Percentiles rank a stretch among this genome's conserved stretches.
Evolutionary conservation across 345 rosid species (phyloP).

Genomic region (Aquilaria yunnanensis): DNA sequence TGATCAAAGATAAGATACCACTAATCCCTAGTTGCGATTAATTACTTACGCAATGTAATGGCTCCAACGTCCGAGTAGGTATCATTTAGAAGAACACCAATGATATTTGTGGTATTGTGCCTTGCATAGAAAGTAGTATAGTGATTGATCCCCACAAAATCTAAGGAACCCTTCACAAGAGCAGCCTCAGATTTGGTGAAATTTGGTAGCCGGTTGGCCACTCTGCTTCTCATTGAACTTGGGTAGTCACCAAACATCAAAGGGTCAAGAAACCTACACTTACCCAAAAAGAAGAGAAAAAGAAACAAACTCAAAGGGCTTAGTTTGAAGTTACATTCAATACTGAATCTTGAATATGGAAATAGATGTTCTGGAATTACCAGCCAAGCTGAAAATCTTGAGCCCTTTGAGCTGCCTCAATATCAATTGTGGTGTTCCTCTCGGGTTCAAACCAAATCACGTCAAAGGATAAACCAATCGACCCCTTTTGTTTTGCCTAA

Average conservation of each 20-base stretch:
- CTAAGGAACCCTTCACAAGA: slow-evolving; percentile 74
- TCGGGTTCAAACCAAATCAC: slow-evolving; percentile 81
- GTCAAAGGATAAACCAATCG: slow-evolving; percentile 64
- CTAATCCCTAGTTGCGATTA: background rate
- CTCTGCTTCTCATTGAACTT: slow-evolving; percentile 73
- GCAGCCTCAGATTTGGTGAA: slow-evolving; percentile 52
- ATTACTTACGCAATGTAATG: slow-evolving; percentile 60
- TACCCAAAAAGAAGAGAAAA: background rate
- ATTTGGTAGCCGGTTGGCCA: slow-evolving; percentile 62
- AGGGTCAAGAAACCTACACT: slow-evolving; percentile 80
- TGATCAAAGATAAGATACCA: background rate
- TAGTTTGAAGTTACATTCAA: too few relatives aligned
- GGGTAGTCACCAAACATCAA: slow-evolving; percentile 87
- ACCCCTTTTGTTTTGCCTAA: slow-evolving; percentile 72
- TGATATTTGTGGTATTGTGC: slow-evolving; percentile 22
- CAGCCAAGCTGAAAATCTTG: slow-evolving; percentile 99
- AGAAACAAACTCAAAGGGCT: background rate
- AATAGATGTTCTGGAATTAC: slow-evolving; percentile 24
- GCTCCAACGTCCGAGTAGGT: slow-evolving; percentile 80
- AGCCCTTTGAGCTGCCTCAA: slow-evolving; percentile 83
- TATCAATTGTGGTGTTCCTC: slow-evolving; percentile 47
- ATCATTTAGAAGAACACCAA: slow-evolving; percentile 48
- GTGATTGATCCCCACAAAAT: slow-evolving; percentile 93
- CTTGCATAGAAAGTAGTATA: slow-evolving; percentile 79
- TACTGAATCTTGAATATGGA: background rate